Evolutionary conservation across 1,284 basidiomycete species (phyloP).

Genomic region (Hortiboletus rubellus): DNA sequence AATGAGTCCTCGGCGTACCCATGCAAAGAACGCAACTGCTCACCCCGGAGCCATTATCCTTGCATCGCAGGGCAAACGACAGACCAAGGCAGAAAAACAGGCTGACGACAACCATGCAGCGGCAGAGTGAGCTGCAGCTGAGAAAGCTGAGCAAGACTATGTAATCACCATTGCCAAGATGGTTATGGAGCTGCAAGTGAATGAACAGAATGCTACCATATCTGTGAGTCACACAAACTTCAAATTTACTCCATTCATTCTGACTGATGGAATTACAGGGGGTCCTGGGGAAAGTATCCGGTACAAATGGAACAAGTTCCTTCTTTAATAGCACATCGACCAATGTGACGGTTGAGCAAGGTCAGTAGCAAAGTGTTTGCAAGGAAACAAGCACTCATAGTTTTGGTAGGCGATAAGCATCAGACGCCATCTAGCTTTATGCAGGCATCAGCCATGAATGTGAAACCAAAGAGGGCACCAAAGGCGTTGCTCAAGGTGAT

Average conservation of each 20-base stretch:
- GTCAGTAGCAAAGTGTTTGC: neutral
- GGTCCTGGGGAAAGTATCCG: neutral
- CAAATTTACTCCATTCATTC: too few relatives aligned
- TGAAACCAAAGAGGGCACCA: neutral
- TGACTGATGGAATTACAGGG: neutral
- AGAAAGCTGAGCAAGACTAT: slow-evolving; percentile 5
- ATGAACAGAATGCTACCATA: neutral
- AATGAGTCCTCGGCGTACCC: neutral
- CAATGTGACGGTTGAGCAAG: neutral
- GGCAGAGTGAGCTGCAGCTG: neutral
- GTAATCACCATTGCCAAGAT: slow-evolving; percentile 2
- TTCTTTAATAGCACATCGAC: too few relatives aligned
- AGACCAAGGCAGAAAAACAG: neutral
- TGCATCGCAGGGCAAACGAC: neutral
- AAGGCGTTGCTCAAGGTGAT: neutral
- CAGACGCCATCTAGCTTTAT: neutral
- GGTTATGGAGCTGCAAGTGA: neutral
- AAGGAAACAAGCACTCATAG: neutral
- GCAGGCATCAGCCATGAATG: too few relatives aligned
- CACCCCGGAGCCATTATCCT: neutral
- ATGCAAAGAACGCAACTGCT: neutral
- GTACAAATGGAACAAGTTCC: neutral
- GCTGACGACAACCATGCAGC: neutral
- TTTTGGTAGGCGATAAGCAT: neutral
- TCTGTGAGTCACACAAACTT: neutral